Conservation (phyloP, 2,329 filamentous ascomycete genomes). For the Pseudogymnoascus sp. region DNA sequence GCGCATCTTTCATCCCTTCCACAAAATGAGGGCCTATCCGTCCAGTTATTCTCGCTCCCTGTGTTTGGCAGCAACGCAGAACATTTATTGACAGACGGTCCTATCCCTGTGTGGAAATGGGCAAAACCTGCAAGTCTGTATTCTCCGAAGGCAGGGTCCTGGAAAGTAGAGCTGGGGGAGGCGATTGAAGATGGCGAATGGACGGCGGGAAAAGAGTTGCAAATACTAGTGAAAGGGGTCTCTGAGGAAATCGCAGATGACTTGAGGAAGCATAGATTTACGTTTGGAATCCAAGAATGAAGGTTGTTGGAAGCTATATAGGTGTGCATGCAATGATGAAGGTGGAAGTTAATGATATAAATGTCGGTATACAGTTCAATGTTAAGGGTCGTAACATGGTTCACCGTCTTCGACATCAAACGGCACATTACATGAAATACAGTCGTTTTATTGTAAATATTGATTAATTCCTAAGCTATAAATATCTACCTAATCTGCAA, state of each 20-base stretch:
- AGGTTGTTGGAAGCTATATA: neutral
- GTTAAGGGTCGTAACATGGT: too few species aligned
- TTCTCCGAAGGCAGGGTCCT: neutral
- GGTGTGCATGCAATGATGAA: too few species aligned
- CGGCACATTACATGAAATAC: neutral
- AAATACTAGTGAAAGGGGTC: neutral
- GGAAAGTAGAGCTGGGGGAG: neutral
- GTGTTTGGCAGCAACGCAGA: neutral
- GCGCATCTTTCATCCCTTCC: neutral
- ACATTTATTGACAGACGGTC: neutral
- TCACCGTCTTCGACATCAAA: neutral
- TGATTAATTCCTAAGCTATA: slow-evolving; percentile 6
- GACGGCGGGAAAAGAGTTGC: neutral
- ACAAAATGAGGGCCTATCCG: neutral
- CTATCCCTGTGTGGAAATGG: neutral
- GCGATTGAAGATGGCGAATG: slow-evolving; percentile 3
- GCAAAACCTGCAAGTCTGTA: neutral
- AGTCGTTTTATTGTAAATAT: neutral
- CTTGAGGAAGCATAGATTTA: neutral
- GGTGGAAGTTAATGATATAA: too few species aligned
- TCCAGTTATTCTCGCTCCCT: neutral
- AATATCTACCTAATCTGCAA: slow-evolving; percentile 8
- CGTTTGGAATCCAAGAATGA: neutral
- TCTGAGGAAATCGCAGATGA: neutral
- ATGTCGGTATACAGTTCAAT: too few species aligned